These are phyloP conservation scores for Phytopythium vexans DNA, from an alignment of 352 stramenopile genomes.

Conservation along the genomic window DNA sequence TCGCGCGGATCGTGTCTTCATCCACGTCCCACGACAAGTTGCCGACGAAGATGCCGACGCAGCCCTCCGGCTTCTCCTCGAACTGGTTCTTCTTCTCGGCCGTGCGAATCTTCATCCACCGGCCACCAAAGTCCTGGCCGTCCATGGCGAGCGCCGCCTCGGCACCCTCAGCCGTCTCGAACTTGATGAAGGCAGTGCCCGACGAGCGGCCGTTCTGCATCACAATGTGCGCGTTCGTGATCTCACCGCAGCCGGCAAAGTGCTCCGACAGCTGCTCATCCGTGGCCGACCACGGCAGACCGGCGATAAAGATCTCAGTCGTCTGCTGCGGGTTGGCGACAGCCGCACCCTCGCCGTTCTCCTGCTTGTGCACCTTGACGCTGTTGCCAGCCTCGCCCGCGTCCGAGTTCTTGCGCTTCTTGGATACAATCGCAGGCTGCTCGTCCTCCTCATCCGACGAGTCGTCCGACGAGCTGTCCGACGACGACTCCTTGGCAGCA, in stretches of 20 bases:
- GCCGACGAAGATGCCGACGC: slow-evolving; percentile 96
- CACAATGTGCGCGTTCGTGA: slow-evolving; percentile 82
- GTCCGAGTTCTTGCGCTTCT: slow-evolving; percentile 85
- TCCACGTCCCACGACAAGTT: slow-evolving; percentile 97
- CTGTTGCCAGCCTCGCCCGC: slow-evolving; percentile 42
- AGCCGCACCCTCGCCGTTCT: slow-evolving; percentile 57
- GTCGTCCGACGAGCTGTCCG: slow-evolving; percentile 29
- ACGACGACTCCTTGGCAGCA: slow-evolving; percentile 34
- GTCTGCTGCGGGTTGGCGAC: slow-evolving; percentile 43
- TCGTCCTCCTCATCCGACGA: slow-evolving; percentile 71
- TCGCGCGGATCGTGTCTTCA: slow-evolving; percentile 91
- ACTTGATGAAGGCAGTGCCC: slow-evolving; percentile 96
- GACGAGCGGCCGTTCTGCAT: slow-evolving; percentile 88
- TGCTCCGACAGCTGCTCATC: slow-evolving; percentile 94
- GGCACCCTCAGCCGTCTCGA: slow-evolving; percentile 65
- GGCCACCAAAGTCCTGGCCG: slow-evolving; percentile 91
- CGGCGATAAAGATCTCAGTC: slow-evolving; percentile 89
- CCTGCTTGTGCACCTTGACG: slow-evolving; percentile 72
- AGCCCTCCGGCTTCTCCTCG: slow-evolving; percentile 93
- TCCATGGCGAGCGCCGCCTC: slow-evolving; percentile 90
- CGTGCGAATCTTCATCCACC: slow-evolving; percentile 96
- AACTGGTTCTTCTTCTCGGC: slow-evolving; percentile 82
- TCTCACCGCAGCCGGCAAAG: slow-evolving; percentile 91
- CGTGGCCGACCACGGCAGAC: slow-evolving; percentile 93
- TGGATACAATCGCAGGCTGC: slow-evolving; percentile 59